Conservation (phyloP, 2,329 filamentous ascomycete species). For the Cercospora brassicicola region DNA sequence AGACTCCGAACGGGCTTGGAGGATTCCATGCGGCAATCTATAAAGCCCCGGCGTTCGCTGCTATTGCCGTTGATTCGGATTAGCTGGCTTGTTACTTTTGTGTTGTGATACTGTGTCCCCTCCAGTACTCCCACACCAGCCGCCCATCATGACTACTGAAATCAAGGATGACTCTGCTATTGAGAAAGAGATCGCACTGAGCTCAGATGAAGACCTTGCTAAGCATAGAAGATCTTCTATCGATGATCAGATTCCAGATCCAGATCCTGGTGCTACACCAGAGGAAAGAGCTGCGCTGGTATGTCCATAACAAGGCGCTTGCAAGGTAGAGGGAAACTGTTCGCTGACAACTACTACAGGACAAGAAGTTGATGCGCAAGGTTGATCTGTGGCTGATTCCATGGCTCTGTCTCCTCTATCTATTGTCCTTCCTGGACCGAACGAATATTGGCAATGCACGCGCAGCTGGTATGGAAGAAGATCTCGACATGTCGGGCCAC, state of each 20-base stretch:
- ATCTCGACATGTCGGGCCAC: slow-evolving; percentile 62
- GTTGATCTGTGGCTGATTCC: slow-evolving; percentile 56
- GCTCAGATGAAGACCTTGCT: slow-evolving; percentile 11
- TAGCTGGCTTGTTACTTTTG: neutral
- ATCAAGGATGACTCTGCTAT: slow-evolving; percentile 4
- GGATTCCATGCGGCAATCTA: slow-evolving; percentile 5
- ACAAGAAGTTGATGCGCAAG: slow-evolving; percentile 52
- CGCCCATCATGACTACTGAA: slow-evolving; percentile 12
- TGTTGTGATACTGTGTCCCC: neutral
- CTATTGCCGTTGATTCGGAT: neutral
- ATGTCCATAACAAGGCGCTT: neutral
- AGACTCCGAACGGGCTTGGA: neutral
- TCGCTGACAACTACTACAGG: slow-evolving; percentile 40
- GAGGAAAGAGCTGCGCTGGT: slow-evolving; percentile 17
- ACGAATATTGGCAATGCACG: slow-evolving; percentile 58
- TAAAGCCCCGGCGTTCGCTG: slow-evolving; percentile 1
- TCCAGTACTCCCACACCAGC: slow-evolving; percentile 3
- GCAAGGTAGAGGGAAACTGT: neutral
- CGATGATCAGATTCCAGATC: slow-evolving; percentile 16
- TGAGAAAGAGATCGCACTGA: slow-evolving; percentile 15
- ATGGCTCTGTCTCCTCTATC: slow-evolving; percentile 56
- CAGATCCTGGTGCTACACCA: slow-evolving; percentile 18
- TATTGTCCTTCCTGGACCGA: slow-evolving; percentile 60
- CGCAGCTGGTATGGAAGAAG: slow-evolving; percentile 55
- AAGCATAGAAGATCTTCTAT: slow-evolving; percentile 4